Evolutionary conservation across 345 rosid species (phyloP), one percentile per base, ranked within the genome.

Genomic region (Gossypioides kirkii): DNA sequence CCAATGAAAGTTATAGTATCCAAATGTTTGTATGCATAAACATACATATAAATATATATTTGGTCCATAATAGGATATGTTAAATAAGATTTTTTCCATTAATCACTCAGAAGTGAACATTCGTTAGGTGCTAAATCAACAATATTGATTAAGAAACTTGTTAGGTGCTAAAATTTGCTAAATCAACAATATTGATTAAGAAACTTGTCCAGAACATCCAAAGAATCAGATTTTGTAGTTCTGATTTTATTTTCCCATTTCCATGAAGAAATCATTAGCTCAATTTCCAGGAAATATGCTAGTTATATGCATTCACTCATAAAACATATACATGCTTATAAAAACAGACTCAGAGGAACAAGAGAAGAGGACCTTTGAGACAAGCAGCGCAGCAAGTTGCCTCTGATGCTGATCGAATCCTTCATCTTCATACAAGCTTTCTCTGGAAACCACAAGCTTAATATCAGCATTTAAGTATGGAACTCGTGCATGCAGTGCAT

Each of bases 371-470:
- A 95, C 98, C 95, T 93, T 96, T 8, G 99, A 96, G 42, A 88
- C 97, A 62, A 96, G 82, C 52, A 96, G 73, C 2, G 97, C 97
- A 80, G 97, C 98, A 73, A 96, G 97, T 73, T 90, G 84, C 73
- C 99, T 87, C 80, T 91, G 98, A 78, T 88, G 89, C 81, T 74
- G 91, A 79, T 28, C 61, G 23, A 56, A 56, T 0, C 22, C 61
- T 22, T 56, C 61, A 56, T 56, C 61, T 56, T 56, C 16, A 56
- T 22, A 20, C 11, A 56, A 22, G 18, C 61, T 56, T 10, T 22
- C 26, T 56, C 32, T 22, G 85, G 59, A 70, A 26, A 76, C 22
- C 26, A 72, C 43, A 72, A 70, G 66, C 10, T 52, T 11, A 47
- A 22, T 10, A 71, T 71, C 50, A 71, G 32, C 1, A 71, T 36